Evolutionary conservation across 169 alveolate species (phyloP).

Genomic region (Condylostoma magnum): DNA sequence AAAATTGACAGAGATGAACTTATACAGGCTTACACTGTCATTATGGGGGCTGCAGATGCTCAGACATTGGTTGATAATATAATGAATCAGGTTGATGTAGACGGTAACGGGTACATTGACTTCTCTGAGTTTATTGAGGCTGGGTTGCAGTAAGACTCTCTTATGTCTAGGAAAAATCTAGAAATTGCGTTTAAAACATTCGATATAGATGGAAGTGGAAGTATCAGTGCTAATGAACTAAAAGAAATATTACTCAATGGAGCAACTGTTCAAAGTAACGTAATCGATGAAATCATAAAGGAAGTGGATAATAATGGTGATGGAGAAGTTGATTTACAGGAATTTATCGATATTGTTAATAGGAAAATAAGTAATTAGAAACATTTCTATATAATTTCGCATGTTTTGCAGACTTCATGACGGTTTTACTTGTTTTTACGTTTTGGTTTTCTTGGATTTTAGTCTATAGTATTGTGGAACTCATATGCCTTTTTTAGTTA

Average conservation of each 20-base stretch:
- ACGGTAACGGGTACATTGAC: conserved; percentile 20
- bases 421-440: no score
- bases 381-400: no score
- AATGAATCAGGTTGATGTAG: conserved; percentile 11
- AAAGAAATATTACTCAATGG: conserved; percentile 31
- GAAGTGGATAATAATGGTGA: conserved; percentile 30
- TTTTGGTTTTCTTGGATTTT: no score
- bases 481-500: no score
- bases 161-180: conserved; percentile 30
- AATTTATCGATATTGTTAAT: conserved; percentile 3
- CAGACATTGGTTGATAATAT: not conserved
- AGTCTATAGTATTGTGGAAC: no score
- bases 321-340: conserved; percentile 25
- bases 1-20: conserved; percentile 27
- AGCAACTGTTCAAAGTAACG: not conserved
- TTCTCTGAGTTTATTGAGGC: conserved; percentile 31
- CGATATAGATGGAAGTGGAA: conserved; percentile 48
- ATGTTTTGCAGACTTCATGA: no score
- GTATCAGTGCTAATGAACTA: conserved; percentile 34
- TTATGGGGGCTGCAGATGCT: conserved; percentile 1
- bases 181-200: conserved; percentile 54
- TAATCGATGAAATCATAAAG: conserved; percentile 7
- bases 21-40: not conserved
- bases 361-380: no score
- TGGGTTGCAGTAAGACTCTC: conserved; percentile 31